phyloP scores from a whole-genome alignment of 768 basidiomycete genomes.

The Xerocomellus chrysenteron region DNA sequence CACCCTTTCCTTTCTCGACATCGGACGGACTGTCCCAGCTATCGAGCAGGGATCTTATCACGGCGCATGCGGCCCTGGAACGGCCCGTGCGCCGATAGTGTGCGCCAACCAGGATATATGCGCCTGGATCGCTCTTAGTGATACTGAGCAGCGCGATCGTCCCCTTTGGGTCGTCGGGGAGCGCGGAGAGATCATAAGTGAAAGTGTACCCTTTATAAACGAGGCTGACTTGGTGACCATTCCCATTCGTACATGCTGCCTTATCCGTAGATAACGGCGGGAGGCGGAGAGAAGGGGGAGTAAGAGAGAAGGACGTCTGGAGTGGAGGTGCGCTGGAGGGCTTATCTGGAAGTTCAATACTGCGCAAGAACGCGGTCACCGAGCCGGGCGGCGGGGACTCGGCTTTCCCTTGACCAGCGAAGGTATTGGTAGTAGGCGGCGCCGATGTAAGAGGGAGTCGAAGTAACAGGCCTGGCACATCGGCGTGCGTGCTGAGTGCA shows the following conservation, averaged over 20 bases:
- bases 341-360: constrained; percentile 23
- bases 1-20: constrained; percentile 20
- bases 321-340: constrained; percentile 7
- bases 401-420: background rate
- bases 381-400: constrained; percentile 14
- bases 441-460: constrained; percentile 15
- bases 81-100: constrained; percentile 36
- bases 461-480: constrained; percentile 13
- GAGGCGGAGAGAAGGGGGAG: constrained; percentile 8
- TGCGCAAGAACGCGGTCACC: constrained; percentile 27
- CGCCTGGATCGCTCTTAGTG: constrained; percentile 32
- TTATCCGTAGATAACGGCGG: constrained; percentile 14
- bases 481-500: constrained; percentile 7
- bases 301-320: constrained; percentile 11
- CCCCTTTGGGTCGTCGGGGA: constrained; percentile 31
- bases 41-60: constrained; percentile 27
- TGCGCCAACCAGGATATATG: constrained; percentile 31
- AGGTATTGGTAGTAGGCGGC: background rate
- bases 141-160: constrained; percentile 25
- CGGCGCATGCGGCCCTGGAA: constrained; percentile 28
- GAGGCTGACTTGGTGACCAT: constrained; percentile 23
- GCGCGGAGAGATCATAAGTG: constrained; percentile 26
- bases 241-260: background rate
- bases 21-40: constrained; percentile 5
- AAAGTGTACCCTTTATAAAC: constrained; percentile 29